Conservation (phyloP, 106 monocot species). For the Dendrobium chrysotoxum region DNA sequence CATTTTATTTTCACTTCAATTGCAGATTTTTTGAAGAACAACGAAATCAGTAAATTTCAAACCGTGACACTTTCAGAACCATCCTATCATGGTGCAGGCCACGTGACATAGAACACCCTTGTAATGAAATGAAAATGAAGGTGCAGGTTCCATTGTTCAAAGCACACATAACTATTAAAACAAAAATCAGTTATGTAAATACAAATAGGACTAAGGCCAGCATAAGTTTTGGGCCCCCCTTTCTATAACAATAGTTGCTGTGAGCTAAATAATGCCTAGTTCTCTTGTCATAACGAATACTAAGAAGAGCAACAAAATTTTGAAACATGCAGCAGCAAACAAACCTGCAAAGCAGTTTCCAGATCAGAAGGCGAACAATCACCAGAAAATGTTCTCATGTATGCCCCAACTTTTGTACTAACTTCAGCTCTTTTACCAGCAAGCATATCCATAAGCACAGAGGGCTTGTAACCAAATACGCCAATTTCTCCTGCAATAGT, state of each 20-base stretch:
- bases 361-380: conserved; percentile 98
- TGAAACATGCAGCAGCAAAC: neutral
- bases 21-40: neutral
- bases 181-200: neutral
- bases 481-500: conserved; percentile 96
- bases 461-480: conserved; percentile 94
- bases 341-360: conserved; percentile 98
- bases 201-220: neutral
- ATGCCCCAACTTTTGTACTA: conserved; percentile 82
- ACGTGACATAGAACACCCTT: neutral
- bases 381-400: conserved; percentile 94
- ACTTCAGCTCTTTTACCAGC: conserved; percentile 99
- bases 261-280: neutral
- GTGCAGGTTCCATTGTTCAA: neutral
- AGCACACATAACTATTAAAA: neutral
- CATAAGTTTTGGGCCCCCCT: neutral
- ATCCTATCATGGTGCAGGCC: neutral
- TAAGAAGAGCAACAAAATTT: neutral
- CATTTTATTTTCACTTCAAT: neutral
- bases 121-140: neutral
- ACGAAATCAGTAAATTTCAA: neutral
- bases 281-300: neutral
- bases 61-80: neutral
- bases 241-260: conserved; percentile 1
- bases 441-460: conserved; percentile 98